Evolutionary conservation across 106 monocot genomes (phyloP), one percentile per base, ranked within the genome.

Genomic region (Amphibolis antarctica): DNA sequence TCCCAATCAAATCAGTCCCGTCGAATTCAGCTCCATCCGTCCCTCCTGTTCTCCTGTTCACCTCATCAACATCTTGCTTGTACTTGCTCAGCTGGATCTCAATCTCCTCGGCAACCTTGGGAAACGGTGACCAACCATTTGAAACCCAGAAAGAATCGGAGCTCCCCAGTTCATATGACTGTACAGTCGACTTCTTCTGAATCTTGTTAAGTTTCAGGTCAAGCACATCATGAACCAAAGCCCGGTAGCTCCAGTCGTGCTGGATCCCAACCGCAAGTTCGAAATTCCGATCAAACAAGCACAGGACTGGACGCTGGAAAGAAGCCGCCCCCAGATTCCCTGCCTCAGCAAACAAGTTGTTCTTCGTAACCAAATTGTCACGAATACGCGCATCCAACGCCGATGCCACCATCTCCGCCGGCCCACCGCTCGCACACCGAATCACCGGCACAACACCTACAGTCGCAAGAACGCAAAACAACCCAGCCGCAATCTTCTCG

Each of bases 81-180:
- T 96, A 96, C 73, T 89, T 89, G 55, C 67, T 78, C 60, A 96
- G 66, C 74, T 96, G 86, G 22, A 53, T 36, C 71, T 96, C 94
- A 56, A 96, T 89, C 79, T 96, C 94, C 62, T 89, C 82, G 0
- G 94, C 94, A 36, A 96, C 89, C 77, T 96, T 96, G 18, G 81
- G 84, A 61, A 96, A 96, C 13, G 86, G 86, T 12, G 84, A 79
- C 86, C 83, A 89, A 27, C 81, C 80, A 64, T 96, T 89, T 4
- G 84, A 46, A 10, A 66, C 70, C 94, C 89, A 96, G 63, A 96
- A 96, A 17, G 69, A 57, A 74, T 96, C 94, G 4, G 80, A 80
- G 21, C 74, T 75, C 42, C 86, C 86, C 59, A 96, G 66, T 47
- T 89, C 94, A 15, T 86, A 89, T 1, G 78, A 76, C 62, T 88